Base-by-base conservation (phyloP, 495 filamentous ascomycete species). In the Aspergillus affinis region DNA sequence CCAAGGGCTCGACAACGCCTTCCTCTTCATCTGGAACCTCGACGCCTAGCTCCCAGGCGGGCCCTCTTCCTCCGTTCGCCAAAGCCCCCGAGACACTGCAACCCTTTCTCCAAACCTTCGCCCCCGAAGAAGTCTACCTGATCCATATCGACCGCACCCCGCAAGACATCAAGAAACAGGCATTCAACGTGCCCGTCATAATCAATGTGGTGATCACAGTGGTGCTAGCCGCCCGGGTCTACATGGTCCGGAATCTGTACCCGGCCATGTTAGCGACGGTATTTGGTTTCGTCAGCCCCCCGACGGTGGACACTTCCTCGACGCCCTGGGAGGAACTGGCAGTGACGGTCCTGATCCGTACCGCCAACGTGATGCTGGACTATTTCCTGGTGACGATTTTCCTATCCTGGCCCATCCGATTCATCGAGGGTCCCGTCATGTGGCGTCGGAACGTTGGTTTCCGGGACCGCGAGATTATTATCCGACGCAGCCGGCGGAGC, bases 391-490 rank as follows among this genome's bases (percentile, higher is more conserved):
- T 84, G 48, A 72, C 84, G 6, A 83, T 92, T 54, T 80, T 94
- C 54, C 82, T 84, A 64, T 79, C 86, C 50, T 95, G 91, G 91
- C 91, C 91, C 1, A 67, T 82, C 59, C 83, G 84, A 30, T 96
- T 96, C 74, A 78, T 87, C 55, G 79, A 73, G 8, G 84, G 82
- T 48, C 85, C 90, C 18, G 72, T 86, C 48, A 62, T 66, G 6
- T 96, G 91, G 90, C 82, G 92, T 18, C 82, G 83, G 66, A 72
- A 62, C n/a, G 71, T 90, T 50, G 87, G 90, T 12, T 92, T 93
- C 69, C 78, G 79, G 4, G 80, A 85, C 59, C 76, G 79, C 47
- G 91, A 96, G 78, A 78, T 93, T 27, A 86, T 92, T 59, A 85
- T 94, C 41, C 82, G 91, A 47, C 80, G 84, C 52, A 89, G 85